Base-by-base conservation (phyloP, 1,139 yeast species). In the Hyphopichia buzzinii region DNA sequence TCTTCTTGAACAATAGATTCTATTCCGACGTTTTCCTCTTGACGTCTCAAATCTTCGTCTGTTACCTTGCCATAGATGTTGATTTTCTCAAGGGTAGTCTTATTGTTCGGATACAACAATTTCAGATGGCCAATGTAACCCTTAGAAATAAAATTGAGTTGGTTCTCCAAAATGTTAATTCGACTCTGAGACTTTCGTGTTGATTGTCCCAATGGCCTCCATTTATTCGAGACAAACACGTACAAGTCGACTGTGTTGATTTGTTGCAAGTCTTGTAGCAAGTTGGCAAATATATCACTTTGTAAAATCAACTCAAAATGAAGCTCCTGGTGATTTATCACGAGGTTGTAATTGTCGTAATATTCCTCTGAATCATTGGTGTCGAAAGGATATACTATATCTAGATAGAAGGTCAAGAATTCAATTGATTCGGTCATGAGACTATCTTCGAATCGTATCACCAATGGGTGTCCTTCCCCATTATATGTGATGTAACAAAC, bases 71-170 rank as follows among this genome's bases (percentile, higher is more conserved):
- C 38, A 39, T 48, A 58, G 4, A 67, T 52, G 31, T 48, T 56
- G 24, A 55, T 48, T 47, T 57, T 69, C 54, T 84, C 94, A 31
- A 87, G 57, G 8, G 80, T 75, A 1, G 80, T 65, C 46, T 73
- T 71, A 35, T 78, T 86, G 40, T 72, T 75, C 0, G 95, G 95
- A 41, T 83, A 72, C 8, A 77, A 71, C 17, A 86, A 64, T 50
- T 84, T 81, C 38, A 87, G 81, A 34, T 72, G 67, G 0, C 95
- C 96, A 31, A 86, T 69, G 10, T 78, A 80, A 3, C 89, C 83
- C 33, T 67, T 69, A 1, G 94, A 82, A 3, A 84, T 75, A 39
- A 88, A 73, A 30, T 71, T 64, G 23, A 78, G 50, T 42, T 63
- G 67, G 25, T 61, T 63, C 3, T 49, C 51, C n/a, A 46, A 35